Conservation (phyloP, 176 grass and related monocot genomes). For the sorghum (Sorghum bicolor) region Sorghum_bicolor_NCBIv3 NC_012870.2:70721001-70721500, state of each 20-base stretch:
- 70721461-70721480: background rate
- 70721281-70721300: background rate
- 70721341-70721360: background rate
- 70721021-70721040: background rate
- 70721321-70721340: background rate
- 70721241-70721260: background rate
- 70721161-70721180: constrained; percentile 4
- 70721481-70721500: constrained; percentile 20
- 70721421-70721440: background rate
- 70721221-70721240: background rate
- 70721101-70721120: background rate
- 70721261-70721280: constrained; percentile 6
- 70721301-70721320: background rate
- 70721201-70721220: background rate
- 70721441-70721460: background rate
- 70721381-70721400: constrained; percentile 4
- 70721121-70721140: background rate
- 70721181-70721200: background rate
- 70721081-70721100: background rate
- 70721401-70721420: background rate
- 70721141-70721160: background rate
- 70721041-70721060: background rate
- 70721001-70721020: background rate
- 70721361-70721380: background rate
- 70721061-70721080: background rate